These are phyloP conservation scores for Boletus sp. DNA, from an alignment of 768 basidiomycete species.

Conservation along the genomic window DNA sequence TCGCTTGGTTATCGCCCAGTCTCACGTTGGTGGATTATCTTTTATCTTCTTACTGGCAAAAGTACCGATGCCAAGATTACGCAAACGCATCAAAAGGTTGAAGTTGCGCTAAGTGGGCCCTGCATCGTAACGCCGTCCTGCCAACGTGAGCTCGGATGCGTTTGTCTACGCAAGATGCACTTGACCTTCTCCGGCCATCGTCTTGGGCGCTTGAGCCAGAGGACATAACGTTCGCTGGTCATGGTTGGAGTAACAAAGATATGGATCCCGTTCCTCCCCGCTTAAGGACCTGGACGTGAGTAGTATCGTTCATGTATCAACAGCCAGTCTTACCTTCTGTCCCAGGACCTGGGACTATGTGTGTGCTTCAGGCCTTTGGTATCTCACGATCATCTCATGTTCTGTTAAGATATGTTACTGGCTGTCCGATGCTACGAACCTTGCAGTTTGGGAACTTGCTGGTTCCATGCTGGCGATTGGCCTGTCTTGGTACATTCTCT, in stretches of 20 bases:
- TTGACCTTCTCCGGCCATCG: conserved; percentile 17
- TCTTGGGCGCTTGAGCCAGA: conserved; percentile 20
- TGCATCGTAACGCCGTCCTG: background rate
- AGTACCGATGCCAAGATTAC: conserved; percentile 6
- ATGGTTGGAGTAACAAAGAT: conserved; percentile 67
- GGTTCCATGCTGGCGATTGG: conserved; percentile 74
- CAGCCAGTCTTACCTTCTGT: background rate
- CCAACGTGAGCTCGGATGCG: conserved; percentile 13
- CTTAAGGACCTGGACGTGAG: conserved; percentile 56
- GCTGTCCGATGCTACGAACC: conserved; percentile 31
- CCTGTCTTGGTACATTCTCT: conserved; percentile 52
- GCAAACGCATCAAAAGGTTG: conserved; percentile 6
- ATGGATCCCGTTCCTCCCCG: conserved; percentile 70
- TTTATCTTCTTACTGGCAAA: background rate
- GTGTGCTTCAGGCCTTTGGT: conserved; percentile 47
- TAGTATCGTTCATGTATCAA: background rate
- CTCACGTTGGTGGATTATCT: conserved; percentile 3
- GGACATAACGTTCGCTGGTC: conserved; percentile 52
- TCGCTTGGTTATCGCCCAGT: background rate
- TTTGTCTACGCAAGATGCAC: background rate
- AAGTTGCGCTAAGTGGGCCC: no score
- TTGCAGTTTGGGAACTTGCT: conserved; percentile 50
- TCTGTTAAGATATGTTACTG: conserved; percentile 26
- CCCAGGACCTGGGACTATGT: conserved; percentile 55
- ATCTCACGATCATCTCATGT: conserved; percentile 17